A percentile compares a stretch with the other conserved stretches of the same genome.
Conservation (phyloP, 1,284 basidiomycete genomes). For the Ustilago cynodontis region DNA sequence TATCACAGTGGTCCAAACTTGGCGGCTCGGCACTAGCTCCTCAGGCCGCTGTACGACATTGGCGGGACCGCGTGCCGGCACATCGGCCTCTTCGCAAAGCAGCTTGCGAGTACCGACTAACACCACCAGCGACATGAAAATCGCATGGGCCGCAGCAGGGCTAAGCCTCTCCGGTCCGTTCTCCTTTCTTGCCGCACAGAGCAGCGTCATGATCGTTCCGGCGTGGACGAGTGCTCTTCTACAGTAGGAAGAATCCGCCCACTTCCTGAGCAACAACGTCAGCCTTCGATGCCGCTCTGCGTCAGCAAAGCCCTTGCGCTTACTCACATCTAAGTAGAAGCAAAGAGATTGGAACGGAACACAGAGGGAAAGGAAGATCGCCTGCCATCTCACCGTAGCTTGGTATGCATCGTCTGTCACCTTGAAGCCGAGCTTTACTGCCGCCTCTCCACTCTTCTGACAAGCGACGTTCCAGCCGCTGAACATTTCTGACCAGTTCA, state of each 20-base stretch:
- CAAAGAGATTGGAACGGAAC: constrained; percentile 36
- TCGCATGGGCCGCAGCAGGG: constrained; percentile 35
- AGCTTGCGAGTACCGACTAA: constrained; percentile 18
- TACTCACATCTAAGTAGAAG: constrained; percentile 26
- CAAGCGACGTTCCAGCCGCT: constrained; percentile 27
- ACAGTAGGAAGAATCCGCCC: constrained; percentile 29
- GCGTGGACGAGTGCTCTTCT: constrained; percentile 42
- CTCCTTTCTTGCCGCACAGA: constrained; percentile 2
- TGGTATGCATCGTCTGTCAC: constrained; percentile 35
- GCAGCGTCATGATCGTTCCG: constrained; percentile 39
- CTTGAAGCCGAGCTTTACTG: constrained; percentile 17
- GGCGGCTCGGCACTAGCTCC: constrained; percentile 21
- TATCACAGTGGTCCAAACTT: constrained; percentile 20
- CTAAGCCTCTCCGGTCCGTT: constrained; percentile 7
- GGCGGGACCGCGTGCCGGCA: not conserved
- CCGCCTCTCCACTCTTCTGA: constrained; percentile 1
- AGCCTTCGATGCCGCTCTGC: constrained; percentile 13
- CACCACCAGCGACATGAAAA: constrained; percentile 28
- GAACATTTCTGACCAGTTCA: constrained; percentile 53
- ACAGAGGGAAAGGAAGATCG: constrained; percentile 37
- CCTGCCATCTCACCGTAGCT: constrained; percentile 40
- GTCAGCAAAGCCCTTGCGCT: not conserved
- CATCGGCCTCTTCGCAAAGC: not conserved
- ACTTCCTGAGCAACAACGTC: constrained; percentile 24
- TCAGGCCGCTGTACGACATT: not conserved